Percentiles rank a stretch among this genome's conserved stretches.
Evolutionary conservation across 23 red algal species (phyloP).

Genomic region (Gracilaria domingensis): DNA sequence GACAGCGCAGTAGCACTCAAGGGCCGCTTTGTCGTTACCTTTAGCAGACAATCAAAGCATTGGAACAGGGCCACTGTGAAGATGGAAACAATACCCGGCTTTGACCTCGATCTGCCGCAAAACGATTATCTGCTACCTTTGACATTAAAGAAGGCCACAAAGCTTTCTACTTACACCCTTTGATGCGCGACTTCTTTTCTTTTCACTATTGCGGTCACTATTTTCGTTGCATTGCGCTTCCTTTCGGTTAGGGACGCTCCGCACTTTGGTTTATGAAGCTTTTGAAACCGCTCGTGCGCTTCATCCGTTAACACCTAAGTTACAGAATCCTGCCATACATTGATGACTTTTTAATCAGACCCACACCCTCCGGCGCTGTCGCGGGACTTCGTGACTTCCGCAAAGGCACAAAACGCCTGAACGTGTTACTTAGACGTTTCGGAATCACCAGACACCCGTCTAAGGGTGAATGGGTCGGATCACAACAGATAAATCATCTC

Average conservation of each 20-base stretch:
- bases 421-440: too few relatives aligned
- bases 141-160: conserved; percentile 19
- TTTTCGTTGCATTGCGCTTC: conserved; percentile 19
- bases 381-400: too few relatives aligned
- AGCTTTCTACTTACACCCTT: neutral
- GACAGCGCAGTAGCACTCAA: conserved; percentile 4
- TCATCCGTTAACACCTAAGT: neutral
- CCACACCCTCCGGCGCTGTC: neutral
- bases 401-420: too few relatives aligned
- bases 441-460: too few relatives aligned
- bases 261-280: conserved; percentile 7
- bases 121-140: neutral
- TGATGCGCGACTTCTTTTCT: conserved; percentile 25
- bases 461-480: too few relatives aligned
- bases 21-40: conserved; percentile 35
- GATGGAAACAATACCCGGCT: conserved; percentile 30
- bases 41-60: conserved; percentile 31
- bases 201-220: conserved; percentile 4
- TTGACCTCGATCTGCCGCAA: conserved; percentile 16
- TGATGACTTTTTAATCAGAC: conserved; percentile 4
- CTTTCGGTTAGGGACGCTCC: conserved; percentile 1
- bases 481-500: too few relatives aligned
- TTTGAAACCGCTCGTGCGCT: neutral
- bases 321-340: conserved; percentile 31
- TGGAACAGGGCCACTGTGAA: conserved; percentile 13